Evolutionary conservation across 2,329 filamentous ascomycete genomes (phyloP), one percentile per base, ranked within the genome.

Genomic region (Colletotrichum falcatum): DNA sequence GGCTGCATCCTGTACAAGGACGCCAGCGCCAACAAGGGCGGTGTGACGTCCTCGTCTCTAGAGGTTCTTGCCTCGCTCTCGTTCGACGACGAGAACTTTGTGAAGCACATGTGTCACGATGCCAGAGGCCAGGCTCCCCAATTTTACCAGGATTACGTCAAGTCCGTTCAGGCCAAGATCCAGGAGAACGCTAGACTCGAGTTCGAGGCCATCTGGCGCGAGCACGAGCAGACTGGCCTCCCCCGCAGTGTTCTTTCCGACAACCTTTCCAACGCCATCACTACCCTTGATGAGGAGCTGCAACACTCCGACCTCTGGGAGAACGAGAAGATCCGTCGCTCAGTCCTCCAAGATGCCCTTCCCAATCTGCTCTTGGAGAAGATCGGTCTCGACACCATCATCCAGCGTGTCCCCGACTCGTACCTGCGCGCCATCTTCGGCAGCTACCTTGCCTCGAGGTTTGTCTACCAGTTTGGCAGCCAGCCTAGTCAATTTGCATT

Each of bases 131-230:
- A 91, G 61, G 90, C 91, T 2, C 96, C 96, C 0, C 88, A 91
- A 61, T 99, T 99, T 86, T 99, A 99, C 88, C 87, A 95, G 79
- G 89, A 90, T 53, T 99, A 99, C 77, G 96, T 99, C 76, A 92
- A 92, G 79, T 89, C 94, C 77, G 96, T 99, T 2, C 96, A 99
- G 83, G 88, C 89, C 73, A 94, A 92, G 78, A 98, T 99, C 80
- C 90, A 93, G 81, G 90, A 94, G 76, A 99, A 99, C 75, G 96
- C 96, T 2, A 86, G 90, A 20, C 90, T 99, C 44, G 96, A 99
- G 82, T 99, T 99, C 75, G 96, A 99, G 83, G 96, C 96, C 53
- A 97, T 99, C 83, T 99, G 96, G 96, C 90, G 94, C 74, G 96
- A 99, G 82, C 90, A 97, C 78, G 90, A 96, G 82, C 83, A 91